Base-by-base conservation (phyloP, 352 stramenopile genomes). In the Phytopythium kandeliae region DNA sequence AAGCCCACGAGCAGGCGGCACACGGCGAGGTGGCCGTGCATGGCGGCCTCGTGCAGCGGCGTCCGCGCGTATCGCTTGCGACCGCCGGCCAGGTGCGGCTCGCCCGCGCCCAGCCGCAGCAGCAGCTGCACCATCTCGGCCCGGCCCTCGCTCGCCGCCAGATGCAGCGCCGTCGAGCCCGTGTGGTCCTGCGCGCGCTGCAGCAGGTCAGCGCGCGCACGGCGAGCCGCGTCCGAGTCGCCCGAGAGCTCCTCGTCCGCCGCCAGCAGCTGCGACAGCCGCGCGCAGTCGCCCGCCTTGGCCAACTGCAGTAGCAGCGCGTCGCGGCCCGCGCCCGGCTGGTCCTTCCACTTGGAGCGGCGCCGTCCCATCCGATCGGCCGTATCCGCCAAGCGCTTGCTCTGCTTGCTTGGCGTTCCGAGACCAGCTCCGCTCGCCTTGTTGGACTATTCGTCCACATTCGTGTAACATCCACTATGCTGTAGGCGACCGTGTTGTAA, bases 271-370 rank as follows among this genome's bases (percentile, higher is more conserved):
- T 51, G 17, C n/a, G 48, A 35, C 17, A 89, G 53, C 6, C 31
- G 61, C 4, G 45, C 55, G 49, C 64, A 74, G 30, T 69, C 62
- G 3, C 75, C 78, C 0, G 42, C 40, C 62, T 83, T 86, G 25
- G 74, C 64, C 26, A 58, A 54, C 19, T 76, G 73, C 57, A 89
- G 63, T 63, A 89, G 63, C 35, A 61, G 65, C 22, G 51, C 59
- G 46, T 61, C 62, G 34, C 51, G 61, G 51, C 79, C 69, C 24
- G 56, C 36, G 38, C 58, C 50, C 28, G 56, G 56, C 37, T 54
- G 49, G 58, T 83, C 71, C 66, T 86, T 89, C 74, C 74, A 85
- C 62, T 85, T 89, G 56, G 74, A 83, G 38, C 75, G 73, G 9
- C 78, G 69, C 6, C 78, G 66, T 28, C 78, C 78, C 78, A 89